These are phyloP conservation scores for Musa balbisiana DNA, from an alignment of 202 grass and related monocot genomes.

Conservation along the genomic window DNA sequence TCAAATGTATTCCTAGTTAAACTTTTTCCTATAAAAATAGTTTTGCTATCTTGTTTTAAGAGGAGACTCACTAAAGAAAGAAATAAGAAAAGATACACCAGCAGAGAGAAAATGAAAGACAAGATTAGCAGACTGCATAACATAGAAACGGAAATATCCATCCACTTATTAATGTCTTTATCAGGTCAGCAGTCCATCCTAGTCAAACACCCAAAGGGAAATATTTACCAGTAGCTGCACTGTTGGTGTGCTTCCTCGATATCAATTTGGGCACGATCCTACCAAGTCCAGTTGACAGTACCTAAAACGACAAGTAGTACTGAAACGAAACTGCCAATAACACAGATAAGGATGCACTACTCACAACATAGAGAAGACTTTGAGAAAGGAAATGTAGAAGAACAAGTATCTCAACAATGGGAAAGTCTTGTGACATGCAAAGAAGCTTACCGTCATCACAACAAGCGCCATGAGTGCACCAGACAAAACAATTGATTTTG, in stretches of 20 bases:
- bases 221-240: conserved; percentile 53
- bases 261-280: conserved; percentile 70
- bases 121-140: too few species aligned
- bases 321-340: not conserved
- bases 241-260: conserved; percentile 78
- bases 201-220: not conserved
- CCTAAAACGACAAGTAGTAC: conserved; percentile 18
- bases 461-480: conserved; percentile 53
- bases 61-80: too few species aligned
- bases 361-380: too few species aligned
- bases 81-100: too few species aligned
- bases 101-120: too few species aligned
- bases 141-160: too few species aligned
- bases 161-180: too few species aligned
- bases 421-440: not conserved
- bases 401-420: not conserved
- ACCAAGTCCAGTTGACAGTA: conserved; percentile 59
- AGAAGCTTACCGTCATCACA: conserved; percentile 55
- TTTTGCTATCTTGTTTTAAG: too few species aligned
- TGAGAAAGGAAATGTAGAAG: not conserved
- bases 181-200: too few species aligned
- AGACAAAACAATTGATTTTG: conserved; percentile 56
- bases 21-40: too few species aligned
- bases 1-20: too few species aligned
- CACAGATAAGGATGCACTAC: not conserved